phyloP scores from a whole-genome alignment of 139 green algal species.

The Chlamydomonas sp. region DNA sequence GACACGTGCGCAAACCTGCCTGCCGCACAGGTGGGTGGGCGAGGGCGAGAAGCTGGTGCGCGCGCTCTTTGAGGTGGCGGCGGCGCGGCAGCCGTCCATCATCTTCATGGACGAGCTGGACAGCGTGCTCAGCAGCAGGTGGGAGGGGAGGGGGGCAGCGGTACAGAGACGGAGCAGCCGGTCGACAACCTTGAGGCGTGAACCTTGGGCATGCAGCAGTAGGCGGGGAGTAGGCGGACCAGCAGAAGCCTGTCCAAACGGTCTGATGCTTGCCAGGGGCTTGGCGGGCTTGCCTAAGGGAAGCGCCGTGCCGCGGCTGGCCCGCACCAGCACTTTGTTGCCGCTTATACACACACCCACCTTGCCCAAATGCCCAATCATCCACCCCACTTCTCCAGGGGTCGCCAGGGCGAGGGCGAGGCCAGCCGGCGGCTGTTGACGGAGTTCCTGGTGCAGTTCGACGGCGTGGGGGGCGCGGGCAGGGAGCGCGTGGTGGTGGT shows the following conservation, averaged over 20 bases:
- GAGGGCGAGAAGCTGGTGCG: constrained; percentile 95
- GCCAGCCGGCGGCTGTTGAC: constrained; percentile 95
- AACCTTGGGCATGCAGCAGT: too few species aligned
- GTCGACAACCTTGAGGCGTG: too few species aligned
- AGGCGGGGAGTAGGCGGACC: too few species aligned
- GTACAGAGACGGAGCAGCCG: background rate
- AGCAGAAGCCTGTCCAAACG: too few species aligned
- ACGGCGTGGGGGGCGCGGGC: constrained; percentile 48
- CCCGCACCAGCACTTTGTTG: too few species aligned
- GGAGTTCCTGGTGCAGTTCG: constrained; percentile 92
- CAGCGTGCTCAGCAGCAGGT: constrained; percentile 59
- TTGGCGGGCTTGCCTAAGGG: too few species aligned
- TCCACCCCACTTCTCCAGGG: background rate
- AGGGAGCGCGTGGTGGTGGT: constrained; percentile 57
- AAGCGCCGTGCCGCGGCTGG: too few species aligned
- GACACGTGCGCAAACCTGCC: constrained; percentile 19
- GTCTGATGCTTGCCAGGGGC: too few species aligned
- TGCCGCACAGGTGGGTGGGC: constrained; percentile 84
- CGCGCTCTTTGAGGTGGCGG: constrained; percentile 71
- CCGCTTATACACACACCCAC: background rate
- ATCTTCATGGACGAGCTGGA: constrained; percentile 95
- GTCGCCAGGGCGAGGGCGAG: constrained; percentile 86
- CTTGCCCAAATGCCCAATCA: background rate
- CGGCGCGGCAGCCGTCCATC: constrained; percentile 69
- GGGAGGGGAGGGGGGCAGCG: background rate